Evolutionary conservation across 2,329 filamentous ascomycete genomes (phyloP).

Genomic region (Botrytis tulipae): DNA sequence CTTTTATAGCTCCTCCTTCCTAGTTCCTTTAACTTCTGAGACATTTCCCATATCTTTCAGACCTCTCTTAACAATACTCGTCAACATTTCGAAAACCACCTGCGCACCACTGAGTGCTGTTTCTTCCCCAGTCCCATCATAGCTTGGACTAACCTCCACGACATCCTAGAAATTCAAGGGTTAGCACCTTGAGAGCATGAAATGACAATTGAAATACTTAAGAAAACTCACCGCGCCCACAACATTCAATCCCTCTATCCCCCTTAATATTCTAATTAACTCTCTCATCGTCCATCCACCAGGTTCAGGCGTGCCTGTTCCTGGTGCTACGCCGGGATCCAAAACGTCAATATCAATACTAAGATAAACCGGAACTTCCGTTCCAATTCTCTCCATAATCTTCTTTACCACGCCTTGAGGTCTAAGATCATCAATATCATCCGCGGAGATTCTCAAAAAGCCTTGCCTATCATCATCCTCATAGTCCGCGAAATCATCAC

Average conservation of each 20-base stretch:
- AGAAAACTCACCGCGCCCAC: slow-evolving; percentile 60
- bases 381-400: slow-evolving; percentile 71
- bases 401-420: slow-evolving; percentile 64
- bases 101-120: slow-evolving; percentile 82
- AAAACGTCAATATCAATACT: slow-evolving; percentile 80
- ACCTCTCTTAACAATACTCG: slow-evolving; percentile 65
- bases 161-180: slow-evolving; percentile 54
- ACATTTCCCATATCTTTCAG: slow-evolving; percentile 38
- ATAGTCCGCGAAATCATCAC: slow-evolving; percentile 64
- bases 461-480: slow-evolving; percentile 72
- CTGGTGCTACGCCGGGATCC: slow-evolving; percentile 67
- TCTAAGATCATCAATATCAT: slow-evolving; percentile 85
- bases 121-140: slow-evolving; percentile 76
- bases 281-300: slow-evolving; percentile 91
- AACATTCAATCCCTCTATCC: slow-evolving; percentile 78
- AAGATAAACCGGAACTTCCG: slow-evolving; percentile 75
- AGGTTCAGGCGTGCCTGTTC: slow-evolving; percentile 84
- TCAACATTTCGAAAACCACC: slow-evolving; percentile 82
- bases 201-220: background rate
- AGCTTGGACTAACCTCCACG: slow-evolving; percentile 84
- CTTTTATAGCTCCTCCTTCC: slow-evolving; percentile 1
- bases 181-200: background rate
- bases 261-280: slow-evolving; percentile 77
- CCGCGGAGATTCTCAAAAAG: slow-evolving; percentile 76
- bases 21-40: background rate